A percentile compares a stretch with the other conserved stretches of the same genome.
Conservation (phyloP, 345 rosid genomes). For the Viola odorata region DNA sequence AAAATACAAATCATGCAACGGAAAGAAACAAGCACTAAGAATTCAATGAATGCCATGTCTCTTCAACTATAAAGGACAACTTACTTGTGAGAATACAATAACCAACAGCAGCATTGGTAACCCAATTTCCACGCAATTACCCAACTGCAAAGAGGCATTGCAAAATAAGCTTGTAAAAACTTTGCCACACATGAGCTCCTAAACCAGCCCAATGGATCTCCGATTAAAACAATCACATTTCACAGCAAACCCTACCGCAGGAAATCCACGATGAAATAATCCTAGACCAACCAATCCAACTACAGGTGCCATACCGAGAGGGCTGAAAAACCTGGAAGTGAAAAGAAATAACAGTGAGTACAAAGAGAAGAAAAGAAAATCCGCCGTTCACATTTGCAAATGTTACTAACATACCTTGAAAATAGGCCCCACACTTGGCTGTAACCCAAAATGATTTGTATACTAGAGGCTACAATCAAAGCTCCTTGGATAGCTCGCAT, state of each 20-base stretch:
- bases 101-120: constrained; percentile 28
- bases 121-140: constrained; percentile 31
- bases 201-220: not conserved
- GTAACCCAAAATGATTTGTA: constrained; percentile 82
- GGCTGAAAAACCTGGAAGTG: constrained; percentile 28
- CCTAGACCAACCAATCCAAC: constrained; percentile 34
- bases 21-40: not conserved
- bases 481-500: constrained; percentile 95
- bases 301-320: constrained; percentile 34
- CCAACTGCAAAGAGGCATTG: constrained; percentile 16
- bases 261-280: constrained; percentile 29
- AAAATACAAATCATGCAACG: not conserved
- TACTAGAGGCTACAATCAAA: constrained; percentile 76
- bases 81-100: constrained; percentile 28
- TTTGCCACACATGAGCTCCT: not conserved
- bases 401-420: constrained; percentile 45
- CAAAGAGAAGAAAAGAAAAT: not conserved
- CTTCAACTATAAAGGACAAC: not conserved
- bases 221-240: not conserved
- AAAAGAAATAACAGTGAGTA: not conserved
- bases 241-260: constrained; percentile 14
- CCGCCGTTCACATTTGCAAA: not conserved
- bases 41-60: not conserved
- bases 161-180: not conserved
- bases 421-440: constrained; percentile 91